Percentiles rank a stretch among this genome's conserved stretches.
These are phyloP conservation scores for Xerocomus amazonicus DNA, from an alignment of 1,284 basidiomycete species.

Conservation along the genomic window DNA sequence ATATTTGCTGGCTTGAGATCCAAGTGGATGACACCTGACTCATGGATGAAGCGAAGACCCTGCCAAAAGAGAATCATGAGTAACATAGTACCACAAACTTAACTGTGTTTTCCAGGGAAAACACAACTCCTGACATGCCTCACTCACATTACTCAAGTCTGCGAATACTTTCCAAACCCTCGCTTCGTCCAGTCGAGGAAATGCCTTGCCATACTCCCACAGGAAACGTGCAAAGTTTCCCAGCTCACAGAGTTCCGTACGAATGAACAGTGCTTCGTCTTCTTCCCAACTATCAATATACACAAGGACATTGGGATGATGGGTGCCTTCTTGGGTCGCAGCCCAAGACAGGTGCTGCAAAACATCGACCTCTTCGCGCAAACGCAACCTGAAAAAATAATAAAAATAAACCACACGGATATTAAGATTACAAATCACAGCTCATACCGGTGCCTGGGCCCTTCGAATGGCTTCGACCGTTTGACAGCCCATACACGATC, in stretches of 20 bases:
- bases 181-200: conserved; percentile 86
- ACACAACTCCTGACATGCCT: conserved; percentile 2
- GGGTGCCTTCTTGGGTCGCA: conserved; percentile 32
- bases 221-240: conserved; percentile 93
- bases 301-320: conserved; percentile 80
- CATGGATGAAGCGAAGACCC: conserved; percentile 91
- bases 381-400: conserved; percentile 58
- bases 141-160: conserved; percentile 83
- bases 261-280: conserved; percentile 85
- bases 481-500: conserved; percentile 84
- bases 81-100: conserved; percentile 5
- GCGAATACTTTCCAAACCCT: conserved; percentile 96
- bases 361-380: conserved; percentile 95
- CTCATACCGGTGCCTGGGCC: conserved; percentile 81
- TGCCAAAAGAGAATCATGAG: conserved; percentile 33
- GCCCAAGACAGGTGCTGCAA: conserved; percentile 71
- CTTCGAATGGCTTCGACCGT: conserved; percentile 91
- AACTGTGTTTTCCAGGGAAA: conserved; percentile 5
- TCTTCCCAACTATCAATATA: conserved; percentile 98
- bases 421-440: conserved; percentile 3
- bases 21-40: conserved; percentile 86
- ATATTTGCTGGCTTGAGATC: conserved; percentile 99
- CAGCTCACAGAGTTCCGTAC: conserved; percentile 91
- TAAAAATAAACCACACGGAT: conserved; percentile 10
- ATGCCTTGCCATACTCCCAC: conserved; percentile 86